These are phyloP conservation scores for Edaphochlamys debaryana DNA, from an alignment of 139 green algal species.

Conservation along the genomic window DNA sequence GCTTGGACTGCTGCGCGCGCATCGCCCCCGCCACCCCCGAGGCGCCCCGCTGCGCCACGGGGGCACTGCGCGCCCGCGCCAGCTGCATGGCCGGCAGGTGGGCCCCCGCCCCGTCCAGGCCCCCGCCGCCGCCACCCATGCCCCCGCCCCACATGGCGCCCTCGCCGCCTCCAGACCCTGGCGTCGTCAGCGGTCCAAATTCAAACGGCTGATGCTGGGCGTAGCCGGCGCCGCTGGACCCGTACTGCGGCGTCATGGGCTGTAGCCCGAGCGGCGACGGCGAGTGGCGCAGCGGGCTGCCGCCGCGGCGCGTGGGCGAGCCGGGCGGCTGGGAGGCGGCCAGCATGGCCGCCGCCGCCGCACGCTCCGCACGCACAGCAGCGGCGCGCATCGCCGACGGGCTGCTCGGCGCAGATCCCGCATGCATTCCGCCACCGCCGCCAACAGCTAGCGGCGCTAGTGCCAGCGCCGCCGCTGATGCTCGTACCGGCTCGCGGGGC, in stretches of 20 bases:
- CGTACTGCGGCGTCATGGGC: too few species aligned
- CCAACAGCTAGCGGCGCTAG: too few species aligned
- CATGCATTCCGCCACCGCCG: too few species aligned
- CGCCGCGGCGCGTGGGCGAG: background rate
- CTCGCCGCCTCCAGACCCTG: too few species aligned
- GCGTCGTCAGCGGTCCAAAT: too few species aligned
- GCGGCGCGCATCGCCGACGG: conserved; percentile 16
- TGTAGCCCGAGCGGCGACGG: conserved; percentile 23
- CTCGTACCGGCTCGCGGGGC: too few species aligned
- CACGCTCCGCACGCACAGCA: conserved; percentile 3
- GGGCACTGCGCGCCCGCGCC: background rate
- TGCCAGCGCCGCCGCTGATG: too few species aligned
- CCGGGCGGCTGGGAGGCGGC: background rate
- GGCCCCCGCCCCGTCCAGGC: too few species aligned
- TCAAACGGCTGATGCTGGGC: too few species aligned
- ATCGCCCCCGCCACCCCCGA: background rate
- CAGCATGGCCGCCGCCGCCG: conserved; percentile 15
- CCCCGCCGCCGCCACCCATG: too few species aligned
- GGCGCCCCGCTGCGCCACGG: background rate
- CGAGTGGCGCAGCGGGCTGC: background rate
- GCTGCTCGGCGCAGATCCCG: background rate
- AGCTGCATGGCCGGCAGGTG: background rate
- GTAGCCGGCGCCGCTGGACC: background rate
- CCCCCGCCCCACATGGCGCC: background rate
- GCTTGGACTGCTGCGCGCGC: conserved; percentile 19